Conservation (phyloP, 1,284 basidiomycete species). For the Leucoagaricus sp. region DNA sequence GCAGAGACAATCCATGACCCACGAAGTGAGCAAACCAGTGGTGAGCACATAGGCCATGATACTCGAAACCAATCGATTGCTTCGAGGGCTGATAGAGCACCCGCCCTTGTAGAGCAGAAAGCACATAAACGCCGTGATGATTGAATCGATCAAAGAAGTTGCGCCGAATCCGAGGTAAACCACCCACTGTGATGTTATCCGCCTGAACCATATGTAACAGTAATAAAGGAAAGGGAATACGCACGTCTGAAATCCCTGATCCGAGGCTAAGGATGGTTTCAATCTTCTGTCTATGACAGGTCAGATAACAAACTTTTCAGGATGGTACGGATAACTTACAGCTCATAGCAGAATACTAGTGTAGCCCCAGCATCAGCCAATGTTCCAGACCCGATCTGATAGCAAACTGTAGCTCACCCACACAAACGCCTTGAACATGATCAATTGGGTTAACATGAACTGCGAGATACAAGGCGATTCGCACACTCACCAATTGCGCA, state of each 20-base stretch:
- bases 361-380: not conserved
- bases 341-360: not conserved
- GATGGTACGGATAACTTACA: not conserved
- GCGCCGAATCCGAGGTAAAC: constrained; percentile 29
- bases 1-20: not conserved
- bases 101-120: constrained; percentile 26
- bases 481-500: not conserved
- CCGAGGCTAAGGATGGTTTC: not conserved
- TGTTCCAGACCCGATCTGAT: not conserved
- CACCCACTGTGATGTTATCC: constrained; percentile 26
- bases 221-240: constrained; percentile 4
- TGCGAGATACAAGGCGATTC: not conserved
- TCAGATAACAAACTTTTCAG: not conserved
- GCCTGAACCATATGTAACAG: constrained; percentile 15
- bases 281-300: not conserved
- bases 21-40: constrained; percentile 30
- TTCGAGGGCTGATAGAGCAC: constrained; percentile 16
- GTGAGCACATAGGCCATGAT: constrained; percentile 30
- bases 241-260: constrained; percentile 2
- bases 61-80: constrained; percentile 25
- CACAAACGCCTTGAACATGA: not conserved
- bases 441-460: not conserved
- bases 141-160: constrained; percentile 26
- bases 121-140: constrained; percentile 30
- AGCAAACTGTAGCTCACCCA: not conserved